These are phyloP conservation scores for Plenodomus tracheiphilus DNA, from an alignment of 2,329 filamentous ascomycete genomes.

Conservation along the genomic window DNA sequence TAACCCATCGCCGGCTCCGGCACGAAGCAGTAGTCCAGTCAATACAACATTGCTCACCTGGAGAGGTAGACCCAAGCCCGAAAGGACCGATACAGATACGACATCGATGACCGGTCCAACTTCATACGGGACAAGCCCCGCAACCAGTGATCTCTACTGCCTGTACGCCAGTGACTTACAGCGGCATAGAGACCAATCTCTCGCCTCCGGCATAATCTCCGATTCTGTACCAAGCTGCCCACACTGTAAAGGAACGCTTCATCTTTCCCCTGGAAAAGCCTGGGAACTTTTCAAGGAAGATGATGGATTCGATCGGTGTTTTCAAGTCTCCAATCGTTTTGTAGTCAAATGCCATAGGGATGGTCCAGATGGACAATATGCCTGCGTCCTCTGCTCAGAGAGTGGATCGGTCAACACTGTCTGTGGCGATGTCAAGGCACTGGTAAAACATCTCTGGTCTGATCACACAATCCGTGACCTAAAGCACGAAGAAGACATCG, in stretches of 20 bases:
- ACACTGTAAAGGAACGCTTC: slow-evolving; percentile 31
- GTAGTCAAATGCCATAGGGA: slow-evolving; percentile 42
- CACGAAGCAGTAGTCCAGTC: slow-evolving; percentile 21
- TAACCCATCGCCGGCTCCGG: slow-evolving; percentile 1
- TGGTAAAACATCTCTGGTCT: slow-evolving; percentile 40
- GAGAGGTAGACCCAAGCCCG: slow-evolving; percentile 19
- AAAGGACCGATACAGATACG: slow-evolving; percentile 23
- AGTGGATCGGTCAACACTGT: slow-evolving; percentile 31
- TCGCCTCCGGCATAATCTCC: slow-evolving; percentile 29
- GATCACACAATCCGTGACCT: slow-evolving; percentile 37
- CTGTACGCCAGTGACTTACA: slow-evolving; percentile 39
- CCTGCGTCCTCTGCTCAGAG: slow-evolving; percentile 39
- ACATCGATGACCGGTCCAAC: slow-evolving; percentile 29
- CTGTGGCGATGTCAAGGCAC: slow-evolving; percentile 43
- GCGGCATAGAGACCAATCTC: slow-evolving; percentile 27
- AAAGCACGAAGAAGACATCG: slow-evolving; percentile 37
- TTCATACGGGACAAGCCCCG: slow-evolving; percentile 20
- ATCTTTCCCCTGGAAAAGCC: slow-evolving; percentile 40
- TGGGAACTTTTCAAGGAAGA: slow-evolving; percentile 42
- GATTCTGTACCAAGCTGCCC: slow-evolving; percentile 34
- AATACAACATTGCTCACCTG: slow-evolving; percentile 31
- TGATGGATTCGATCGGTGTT: slow-evolving; percentile 35
- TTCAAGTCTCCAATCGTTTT: slow-evolving; percentile 41
- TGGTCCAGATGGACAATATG: slow-evolving; percentile 38
- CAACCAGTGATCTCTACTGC: slow-evolving; percentile 31